These are phyloP conservation scores for Apiospora koreana DNA, from an alignment of 2,329 filamentous ascomycete genomes.

Conservation along the genomic window DNA sequence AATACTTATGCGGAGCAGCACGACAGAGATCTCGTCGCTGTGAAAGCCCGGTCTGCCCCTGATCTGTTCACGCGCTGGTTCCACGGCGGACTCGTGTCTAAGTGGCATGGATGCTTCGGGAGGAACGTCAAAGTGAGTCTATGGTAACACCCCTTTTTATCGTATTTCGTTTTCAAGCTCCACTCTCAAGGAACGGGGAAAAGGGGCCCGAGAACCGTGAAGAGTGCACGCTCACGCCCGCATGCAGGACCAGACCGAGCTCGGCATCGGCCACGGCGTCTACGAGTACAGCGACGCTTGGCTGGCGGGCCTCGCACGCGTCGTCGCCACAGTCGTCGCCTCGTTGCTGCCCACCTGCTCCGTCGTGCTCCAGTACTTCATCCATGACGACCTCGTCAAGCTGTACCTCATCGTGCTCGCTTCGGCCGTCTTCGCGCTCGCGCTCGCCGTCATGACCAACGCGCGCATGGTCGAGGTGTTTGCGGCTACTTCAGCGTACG, in stretches of 20 bases:
- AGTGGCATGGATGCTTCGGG: slow-evolving; percentile 12
- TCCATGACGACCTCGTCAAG: slow-evolving; percentile 3
- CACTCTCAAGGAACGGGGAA: not conserved
- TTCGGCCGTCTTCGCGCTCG: slow-evolving; percentile 17
- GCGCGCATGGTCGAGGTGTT: slow-evolving; percentile 18
- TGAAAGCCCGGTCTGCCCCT: slow-evolving; percentile 9
- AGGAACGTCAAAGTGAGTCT: slow-evolving; percentile 14
- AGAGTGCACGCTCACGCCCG: no score
- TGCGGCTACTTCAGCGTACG: slow-evolving; percentile 19
- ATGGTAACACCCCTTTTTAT: not conserved
- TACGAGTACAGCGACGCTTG: slow-evolving; percentile 15
- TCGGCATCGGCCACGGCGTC: slow-evolving; percentile 11
- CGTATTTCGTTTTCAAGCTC: not conserved
- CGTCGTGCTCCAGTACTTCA: slow-evolving; percentile 15
- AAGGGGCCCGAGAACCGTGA: not conserved
- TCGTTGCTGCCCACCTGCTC: slow-evolving; percentile 17
- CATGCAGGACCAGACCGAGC: not conserved
- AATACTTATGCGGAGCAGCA: slow-evolving; percentile 11
- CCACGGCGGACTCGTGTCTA: slow-evolving; percentile 3
- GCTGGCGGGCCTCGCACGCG: not conserved
- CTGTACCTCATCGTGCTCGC: slow-evolving; percentile 14
- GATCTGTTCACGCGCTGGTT: slow-evolving; percentile 18
- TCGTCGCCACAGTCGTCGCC: slow-evolving; percentile 16
- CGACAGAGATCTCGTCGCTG: slow-evolving; percentile 14
- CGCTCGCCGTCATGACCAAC: slow-evolving; percentile 18